Conservation (phyloP, 139 green algal species). For the Coccomyxa sp. region DNA sequence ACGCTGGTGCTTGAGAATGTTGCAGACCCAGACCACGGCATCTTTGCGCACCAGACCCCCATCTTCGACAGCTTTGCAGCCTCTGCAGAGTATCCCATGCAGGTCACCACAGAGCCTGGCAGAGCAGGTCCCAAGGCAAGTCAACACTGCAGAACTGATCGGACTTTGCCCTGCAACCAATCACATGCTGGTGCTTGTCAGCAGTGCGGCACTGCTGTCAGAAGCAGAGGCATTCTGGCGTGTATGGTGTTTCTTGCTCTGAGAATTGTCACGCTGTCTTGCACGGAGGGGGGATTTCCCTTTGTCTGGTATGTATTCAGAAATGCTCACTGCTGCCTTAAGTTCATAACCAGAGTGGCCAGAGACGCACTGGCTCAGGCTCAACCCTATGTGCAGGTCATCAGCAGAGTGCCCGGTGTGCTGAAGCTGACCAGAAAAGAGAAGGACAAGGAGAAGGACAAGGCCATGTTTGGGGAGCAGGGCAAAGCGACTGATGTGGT, state of each 20-base stretch:
- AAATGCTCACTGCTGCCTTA: neutral
- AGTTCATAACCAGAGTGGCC: too few species aligned
- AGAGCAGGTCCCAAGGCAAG: neutral
- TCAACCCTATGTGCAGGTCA: neutral
- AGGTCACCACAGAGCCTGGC: slow-evolving; percentile 8
- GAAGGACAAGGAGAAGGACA: slow-evolving; percentile 7
- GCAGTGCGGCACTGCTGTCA: too few species aligned
- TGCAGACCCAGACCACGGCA: slow-evolving; percentile 21
- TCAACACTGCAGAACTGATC: too few species aligned
- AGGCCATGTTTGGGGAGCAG: slow-evolving; percentile 12
- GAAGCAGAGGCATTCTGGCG: too few species aligned
- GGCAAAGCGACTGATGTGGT: slow-evolving; percentile 3
- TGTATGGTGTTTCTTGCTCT: too few species aligned
- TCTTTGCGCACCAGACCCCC: slow-evolving; percentile 16
- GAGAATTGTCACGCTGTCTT: too few species aligned
- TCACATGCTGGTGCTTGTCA: too few species aligned
- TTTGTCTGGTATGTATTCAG: neutral
- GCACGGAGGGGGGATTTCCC: neutral
- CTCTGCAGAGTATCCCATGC: slow-evolving; percentile 15
- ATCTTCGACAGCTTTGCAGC: slow-evolving; percentile 25
- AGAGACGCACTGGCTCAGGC: neutral
- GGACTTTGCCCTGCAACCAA: too few species aligned
- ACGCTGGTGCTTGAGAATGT: slow-evolving; percentile 26
- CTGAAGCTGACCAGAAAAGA: slow-evolving; percentile 17
- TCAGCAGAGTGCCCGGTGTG: slow-evolving; percentile 7